A percentile compares a stretch with the other conserved stretches of the same genome.
These are phyloP conservation scores for Phyllosticta paracitricarpa DNA, from an alignment of 2,329 filamentous ascomycete genomes.

Conservation along the genomic window DNA sequence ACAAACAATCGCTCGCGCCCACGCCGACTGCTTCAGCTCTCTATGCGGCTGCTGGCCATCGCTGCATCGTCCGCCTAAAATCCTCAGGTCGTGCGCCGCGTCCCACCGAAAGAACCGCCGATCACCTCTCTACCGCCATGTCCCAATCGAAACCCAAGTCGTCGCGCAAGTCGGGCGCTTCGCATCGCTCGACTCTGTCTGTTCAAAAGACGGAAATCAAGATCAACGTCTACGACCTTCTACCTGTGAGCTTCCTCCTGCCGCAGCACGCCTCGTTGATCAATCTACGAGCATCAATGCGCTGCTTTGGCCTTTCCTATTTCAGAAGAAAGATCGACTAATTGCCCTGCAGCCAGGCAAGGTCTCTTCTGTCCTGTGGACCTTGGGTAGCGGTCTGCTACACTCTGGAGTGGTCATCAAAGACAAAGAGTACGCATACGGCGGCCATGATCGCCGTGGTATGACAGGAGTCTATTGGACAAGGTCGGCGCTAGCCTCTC, in stretches of 20 bases:
- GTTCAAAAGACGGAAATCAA: slow-evolving; percentile 62
- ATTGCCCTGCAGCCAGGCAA: slow-evolving; percentile 50
- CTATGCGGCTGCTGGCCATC: not conserved
- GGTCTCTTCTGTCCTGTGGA: slow-evolving; percentile 68
- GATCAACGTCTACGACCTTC: slow-evolving; percentile 69
- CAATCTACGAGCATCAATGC: not conserved
- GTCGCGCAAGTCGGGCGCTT: slow-evolving; percentile 15
- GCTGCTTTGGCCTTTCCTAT: not conserved
- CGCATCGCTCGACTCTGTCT: slow-evolving; percentile 57
- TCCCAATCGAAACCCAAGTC: slow-evolving; percentile 18
- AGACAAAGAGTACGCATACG: slow-evolving; percentile 73
- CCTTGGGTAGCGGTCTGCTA: slow-evolving; percentile 64
- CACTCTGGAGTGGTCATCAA: slow-evolving; percentile 78
- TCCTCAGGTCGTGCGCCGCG: not conserved
- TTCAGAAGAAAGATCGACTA: slow-evolving; percentile 3
- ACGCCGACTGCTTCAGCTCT: not conserved
- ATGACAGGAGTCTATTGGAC: slow-evolving; percentile 80
- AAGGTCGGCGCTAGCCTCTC: slow-evolving; percentile 25
- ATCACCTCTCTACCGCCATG: slow-evolving; percentile 1
- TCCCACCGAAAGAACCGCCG: slow-evolving; percentile 7
- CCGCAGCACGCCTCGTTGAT: not conserved
- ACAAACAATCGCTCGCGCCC: not conserved
- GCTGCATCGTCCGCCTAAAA: slow-evolving; percentile 2
- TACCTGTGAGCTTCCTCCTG: slow-evolving; percentile 45
- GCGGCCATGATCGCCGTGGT: slow-evolving; percentile 62